These are phyloP conservation scores for Vitis vinifera DNA, from an alignment of 164 flowering plant species.

Conservation along the genomic window DNA sequence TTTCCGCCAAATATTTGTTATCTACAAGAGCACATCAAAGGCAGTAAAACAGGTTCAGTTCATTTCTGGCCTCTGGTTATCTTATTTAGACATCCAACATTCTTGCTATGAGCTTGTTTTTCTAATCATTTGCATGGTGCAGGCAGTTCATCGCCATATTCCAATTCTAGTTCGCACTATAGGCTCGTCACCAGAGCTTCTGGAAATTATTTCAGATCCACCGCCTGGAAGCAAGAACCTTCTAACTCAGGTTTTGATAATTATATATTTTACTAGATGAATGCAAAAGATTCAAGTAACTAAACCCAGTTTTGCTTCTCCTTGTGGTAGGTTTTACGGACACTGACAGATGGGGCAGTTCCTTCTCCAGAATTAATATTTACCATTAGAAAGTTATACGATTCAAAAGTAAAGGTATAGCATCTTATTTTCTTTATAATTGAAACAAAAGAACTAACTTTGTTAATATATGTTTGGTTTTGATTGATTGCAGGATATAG, in stretches of 20 bases:
- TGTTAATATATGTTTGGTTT: constrained; percentile 14
- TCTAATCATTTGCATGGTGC: constrained; percentile 34
- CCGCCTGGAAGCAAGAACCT: constrained; percentile 88
- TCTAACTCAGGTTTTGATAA: constrained; percentile 63
- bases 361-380: constrained; percentile 72
- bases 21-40: constrained; percentile 57
- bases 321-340: constrained; percentile 71
- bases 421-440: not conserved
- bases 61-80: not conserved
- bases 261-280: not conserved
- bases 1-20: constrained; percentile 68
- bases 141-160: constrained; percentile 86
- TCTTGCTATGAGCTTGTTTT: not conserved
- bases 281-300: constrained; percentile 7
- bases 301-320: not conserved
- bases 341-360: constrained; percentile 71
- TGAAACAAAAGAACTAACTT: not conserved
- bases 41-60: constrained; percentile 73
- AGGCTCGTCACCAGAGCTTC: constrained; percentile 80
- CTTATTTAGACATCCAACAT: not conserved
- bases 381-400: constrained; percentile 66
- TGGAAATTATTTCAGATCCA: constrained; percentile 82
- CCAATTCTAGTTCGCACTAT: constrained; percentile 89
- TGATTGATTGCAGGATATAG: constrained; percentile 65
- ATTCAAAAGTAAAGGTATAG: constrained; percentile 75